Evolutionary conservation across 2,329 filamentous ascomycete species (phyloP).

Genomic region (Trichophyton benhamiae): DNA sequence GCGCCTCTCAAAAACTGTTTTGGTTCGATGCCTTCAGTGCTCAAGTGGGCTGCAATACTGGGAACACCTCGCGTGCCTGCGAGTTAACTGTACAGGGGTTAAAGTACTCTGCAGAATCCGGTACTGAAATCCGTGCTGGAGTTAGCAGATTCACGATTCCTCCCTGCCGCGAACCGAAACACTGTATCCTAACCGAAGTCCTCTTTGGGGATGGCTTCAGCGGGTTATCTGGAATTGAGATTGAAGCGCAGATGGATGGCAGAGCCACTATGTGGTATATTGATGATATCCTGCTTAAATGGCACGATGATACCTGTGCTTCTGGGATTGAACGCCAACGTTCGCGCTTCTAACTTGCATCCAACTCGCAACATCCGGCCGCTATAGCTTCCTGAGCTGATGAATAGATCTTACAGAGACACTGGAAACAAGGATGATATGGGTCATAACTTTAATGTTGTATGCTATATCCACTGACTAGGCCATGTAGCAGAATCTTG

Average conservation of each 20-base stretch:
- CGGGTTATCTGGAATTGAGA: constrained; percentile 37
- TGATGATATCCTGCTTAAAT: constrained; percentile 38
- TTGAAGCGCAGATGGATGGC: constrained; percentile 34
- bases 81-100: constrained; percentile 34
- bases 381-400: too few relatives aligned
- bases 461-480: not conserved
- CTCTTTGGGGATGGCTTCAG: constrained; percentile 31
- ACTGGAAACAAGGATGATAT: not conserved
- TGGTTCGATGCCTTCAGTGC: constrained; percentile 40
- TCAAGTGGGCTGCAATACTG: constrained; percentile 38
- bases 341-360: not conserved
- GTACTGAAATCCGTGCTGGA: constrained; percentile 24
- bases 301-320: constrained; percentile 39
- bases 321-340: constrained; percentile 24
- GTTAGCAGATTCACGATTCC: constrained; percentile 32
- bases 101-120: constrained; percentile 26
- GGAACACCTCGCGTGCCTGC: constrained; percentile 28
- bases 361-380: not conserved
- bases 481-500: not conserved
- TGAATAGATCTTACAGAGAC: not conserved
- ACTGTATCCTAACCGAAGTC: constrained; percentile 35
- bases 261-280: constrained; percentile 35
- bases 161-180: constrained; percentile 29
- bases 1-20: constrained; percentile 32
- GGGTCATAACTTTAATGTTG: not conserved